These are phyloP conservation scores for Septoria linicola DNA, from an alignment of 2,329 filamentous ascomycete genomes.

Conservation along the genomic window DNA sequence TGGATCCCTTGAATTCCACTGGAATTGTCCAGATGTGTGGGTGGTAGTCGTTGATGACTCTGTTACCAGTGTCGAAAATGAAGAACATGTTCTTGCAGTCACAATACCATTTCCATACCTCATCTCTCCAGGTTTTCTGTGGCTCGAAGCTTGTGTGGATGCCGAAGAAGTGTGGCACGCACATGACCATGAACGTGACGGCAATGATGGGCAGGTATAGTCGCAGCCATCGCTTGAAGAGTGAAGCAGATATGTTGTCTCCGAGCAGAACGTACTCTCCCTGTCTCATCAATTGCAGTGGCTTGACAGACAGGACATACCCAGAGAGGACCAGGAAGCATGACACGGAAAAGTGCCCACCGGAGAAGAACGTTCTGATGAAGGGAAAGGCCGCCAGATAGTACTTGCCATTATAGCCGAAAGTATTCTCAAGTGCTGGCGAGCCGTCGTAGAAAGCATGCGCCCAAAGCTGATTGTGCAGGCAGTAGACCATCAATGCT, in stretches of 20 bases:
- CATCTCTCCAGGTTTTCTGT: constrained; percentile 47
- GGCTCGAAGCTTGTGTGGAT: constrained; percentile 30
- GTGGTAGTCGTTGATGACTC: constrained; percentile 59
- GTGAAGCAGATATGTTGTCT: constrained; percentile 49
- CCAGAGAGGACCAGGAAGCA: constrained; percentile 55
- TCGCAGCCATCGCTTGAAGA: constrained; percentile 54
- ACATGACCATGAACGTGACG: constrained; percentile 56
- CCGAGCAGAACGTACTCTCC: constrained; percentile 33
- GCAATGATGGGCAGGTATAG: constrained; percentile 54
- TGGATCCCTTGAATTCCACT: constrained; percentile 62
- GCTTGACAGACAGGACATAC: constrained; percentile 53
- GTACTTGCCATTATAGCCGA: constrained; percentile 50
- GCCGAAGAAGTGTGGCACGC: constrained; percentile 55
- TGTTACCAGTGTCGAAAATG: constrained; percentile 58
- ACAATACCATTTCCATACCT: constrained; percentile 53
- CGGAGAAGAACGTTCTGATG: constrained; percentile 60
- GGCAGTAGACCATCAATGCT: constrained; percentile 64
- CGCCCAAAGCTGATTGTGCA: constrained; percentile 59
- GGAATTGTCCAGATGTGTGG: constrained; percentile 65
- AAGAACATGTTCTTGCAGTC: constrained; percentile 71
- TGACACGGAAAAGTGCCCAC: constrained; percentile 60
- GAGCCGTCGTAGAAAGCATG: constrained; percentile 40
- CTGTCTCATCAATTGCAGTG: constrained; percentile 42
- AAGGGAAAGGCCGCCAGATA: constrained; percentile 56
- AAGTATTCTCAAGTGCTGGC: constrained; percentile 25